Percentiles rank a stretch among this genome's conserved stretches.
Evolutionary conservation across 2,329 filamentous ascomycete species (phyloP).

Genomic region (Fusarium neocosmosporiellum): DNA sequence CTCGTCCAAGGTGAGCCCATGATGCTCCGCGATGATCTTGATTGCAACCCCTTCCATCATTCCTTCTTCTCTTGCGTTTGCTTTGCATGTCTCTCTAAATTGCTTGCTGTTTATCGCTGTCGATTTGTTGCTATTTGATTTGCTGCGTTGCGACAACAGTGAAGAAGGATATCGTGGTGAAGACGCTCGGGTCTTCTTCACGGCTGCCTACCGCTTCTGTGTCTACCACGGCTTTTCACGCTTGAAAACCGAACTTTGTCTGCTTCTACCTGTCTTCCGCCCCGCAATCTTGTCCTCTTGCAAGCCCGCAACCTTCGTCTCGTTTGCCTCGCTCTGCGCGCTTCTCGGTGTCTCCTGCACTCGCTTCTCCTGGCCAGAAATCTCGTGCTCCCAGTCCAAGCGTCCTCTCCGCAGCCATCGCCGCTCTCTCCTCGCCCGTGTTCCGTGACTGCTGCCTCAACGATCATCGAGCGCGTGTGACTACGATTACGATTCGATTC

Average conservation of each 20-base stretch:
- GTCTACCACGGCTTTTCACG: constrained; percentile 19
- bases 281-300: constrained; percentile 2
- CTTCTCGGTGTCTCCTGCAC: constrained; percentile 25
- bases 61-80: neutral
- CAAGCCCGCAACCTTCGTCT: constrained; percentile 4
- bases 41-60: constrained; percentile 11
- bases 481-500: constrained; percentile 30
- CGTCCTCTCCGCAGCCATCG: constrained; percentile 17
- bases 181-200: constrained; percentile 18
- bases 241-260: constrained; percentile 17
- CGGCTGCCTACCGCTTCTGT: constrained; percentile 16
- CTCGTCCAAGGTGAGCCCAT: constrained; percentile 38
- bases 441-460: constrained; percentile 40
- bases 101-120: constrained; percentile 1
- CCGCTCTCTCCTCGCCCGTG: constrained; percentile 24
- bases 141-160: constrained; percentile 8
- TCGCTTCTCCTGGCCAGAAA: constrained; percentile 5
- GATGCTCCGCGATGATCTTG: constrained; percentile 27
- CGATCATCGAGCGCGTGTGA: constrained; percentile 40
- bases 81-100: neutral
- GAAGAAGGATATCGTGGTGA: constrained; percentile 21
- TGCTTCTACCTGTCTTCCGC: constrained; percentile 11
- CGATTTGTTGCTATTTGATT: constrained; percentile 6
- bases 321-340: constrained; percentile 5
- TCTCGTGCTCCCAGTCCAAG: constrained; percentile 25